Percentiles rank a stretch among this genome's conserved stretches.
Evolutionary conservation across 2,329 filamentous ascomycete species (phyloP).

Genomic region (Scytalidium lignicola): DNA sequence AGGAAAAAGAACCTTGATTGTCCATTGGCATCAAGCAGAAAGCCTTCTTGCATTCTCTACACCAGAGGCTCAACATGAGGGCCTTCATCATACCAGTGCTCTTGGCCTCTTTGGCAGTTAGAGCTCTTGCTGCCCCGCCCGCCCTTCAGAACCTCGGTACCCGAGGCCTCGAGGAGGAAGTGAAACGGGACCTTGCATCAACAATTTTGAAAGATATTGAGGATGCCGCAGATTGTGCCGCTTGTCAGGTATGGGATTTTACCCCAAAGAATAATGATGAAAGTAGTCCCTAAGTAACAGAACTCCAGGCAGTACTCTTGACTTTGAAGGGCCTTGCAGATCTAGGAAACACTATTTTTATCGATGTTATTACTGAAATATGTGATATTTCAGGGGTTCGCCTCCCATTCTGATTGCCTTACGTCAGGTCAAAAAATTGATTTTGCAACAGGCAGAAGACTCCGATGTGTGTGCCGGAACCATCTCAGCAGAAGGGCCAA

Average conservation of each 20-base stretch:
- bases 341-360: constrained; percentile 38
- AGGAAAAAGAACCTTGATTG: no score
- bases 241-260: constrained; percentile 28
- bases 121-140: background rate
- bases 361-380: constrained; percentile 31
- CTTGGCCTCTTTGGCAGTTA: background rate
- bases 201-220: constrained; percentile 26
- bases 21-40: no score
- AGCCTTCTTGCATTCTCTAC: no score
- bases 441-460: constrained; percentile 27
- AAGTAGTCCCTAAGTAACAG: constrained; percentile 12
- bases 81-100: background rate
- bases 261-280: constrained; percentile 23
- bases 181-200: constrained; percentile 4
- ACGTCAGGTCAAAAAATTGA: background rate
- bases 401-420: constrained; percentile 12
- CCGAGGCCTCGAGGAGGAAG: no score
- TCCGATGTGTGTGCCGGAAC: constrained; percentile 36
- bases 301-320: constrained; percentile 26
- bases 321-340: constrained; percentile 39
- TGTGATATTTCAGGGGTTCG: constrained; percentile 22
- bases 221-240: constrained; percentile 24
- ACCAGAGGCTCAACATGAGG: background rate
- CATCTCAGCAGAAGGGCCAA: constrained; percentile 46
- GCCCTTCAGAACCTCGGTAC: background rate